phyloP scores from a whole-genome alignment of 2,329 filamentous ascomycete species.

The Aspergillus nomiae region DNA sequence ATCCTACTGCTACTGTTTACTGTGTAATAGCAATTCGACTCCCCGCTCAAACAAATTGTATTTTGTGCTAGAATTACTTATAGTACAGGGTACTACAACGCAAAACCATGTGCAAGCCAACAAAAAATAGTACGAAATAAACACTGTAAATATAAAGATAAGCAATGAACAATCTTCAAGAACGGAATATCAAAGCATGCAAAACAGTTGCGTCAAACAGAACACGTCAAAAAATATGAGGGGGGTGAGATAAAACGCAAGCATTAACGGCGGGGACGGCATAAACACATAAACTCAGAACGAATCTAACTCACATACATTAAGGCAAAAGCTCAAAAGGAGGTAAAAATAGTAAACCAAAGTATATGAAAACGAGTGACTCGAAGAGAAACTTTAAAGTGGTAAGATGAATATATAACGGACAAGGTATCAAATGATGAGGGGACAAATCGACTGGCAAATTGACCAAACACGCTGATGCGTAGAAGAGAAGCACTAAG shows the following conservation, averaged over 20 bases:
- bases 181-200: slow-evolving; percentile 4
- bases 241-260: slow-evolving; percentile 21
- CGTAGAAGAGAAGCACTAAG: slow-evolving; percentile 33
- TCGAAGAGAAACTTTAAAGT: slow-evolving; percentile 18
- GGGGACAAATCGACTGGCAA: slow-evolving; percentile 23
- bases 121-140: slow-evolving; percentile 15
- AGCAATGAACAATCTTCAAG: slow-evolving; percentile 8
- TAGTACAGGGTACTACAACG: slow-evolving; percentile 40
- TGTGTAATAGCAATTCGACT: not conserved
- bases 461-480: slow-evolving; percentile 38
- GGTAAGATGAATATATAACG: slow-evolving; percentile 25
- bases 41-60: slow-evolving; percentile 33
- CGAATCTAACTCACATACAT: slow-evolving; percentile 30
- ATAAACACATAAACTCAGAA: slow-evolving; percentile 31
- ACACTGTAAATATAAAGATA: slow-evolving; percentile 7
- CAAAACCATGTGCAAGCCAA: slow-evolving; percentile 32
- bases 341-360: slow-evolving; percentile 19
- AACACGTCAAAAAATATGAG: not conserved
- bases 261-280: slow-evolving; percentile 24
- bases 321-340: slow-evolving; percentile 18
- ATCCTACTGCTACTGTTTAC: not conserved
- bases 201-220: slow-evolving; percentile 9
- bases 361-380: slow-evolving; percentile 17
- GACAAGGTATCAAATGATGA: slow-evolving; percentile 36
- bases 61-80: slow-evolving; percentile 41